Conservation (phyloP, 345 rosid genomes). For the Citrus trifoliata region DNA sequence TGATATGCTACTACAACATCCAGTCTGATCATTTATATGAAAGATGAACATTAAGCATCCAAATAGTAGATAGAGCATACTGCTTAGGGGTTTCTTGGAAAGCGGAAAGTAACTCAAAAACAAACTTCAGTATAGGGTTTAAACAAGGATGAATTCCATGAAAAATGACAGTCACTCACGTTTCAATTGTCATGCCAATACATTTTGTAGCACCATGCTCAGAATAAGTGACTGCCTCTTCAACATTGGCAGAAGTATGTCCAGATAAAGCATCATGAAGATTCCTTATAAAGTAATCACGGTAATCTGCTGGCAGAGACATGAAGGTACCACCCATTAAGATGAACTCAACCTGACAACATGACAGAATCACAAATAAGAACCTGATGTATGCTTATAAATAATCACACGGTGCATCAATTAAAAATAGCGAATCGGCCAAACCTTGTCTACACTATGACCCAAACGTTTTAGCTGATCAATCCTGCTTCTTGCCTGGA, state of each 20-base stretch:
- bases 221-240: conserved; percentile 94
- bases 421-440: not conserved
- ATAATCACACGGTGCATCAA: not conserved
- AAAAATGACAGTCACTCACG: conserved; percentile 52
- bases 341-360: conserved; percentile 89
- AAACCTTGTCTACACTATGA: conserved; percentile 96
- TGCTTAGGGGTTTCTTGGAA: not conserved
- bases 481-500: conserved; percentile 96
- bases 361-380: conserved; percentile 2
- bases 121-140: not conserved
- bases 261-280: conserved; percentile 99
- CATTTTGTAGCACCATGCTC: conserved; percentile 94
- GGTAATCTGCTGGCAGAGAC: conserved; percentile 93
- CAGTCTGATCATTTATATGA: not conserved
- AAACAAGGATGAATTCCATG: not conserved
- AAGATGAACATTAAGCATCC: not conserved
- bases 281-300: conserved; percentile 88
- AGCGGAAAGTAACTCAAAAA: not conserved
- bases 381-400: not conserved
- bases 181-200: conserved; percentile 99
- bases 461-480: conserved; percentile 99
- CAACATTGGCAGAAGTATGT: conserved; percentile 89
- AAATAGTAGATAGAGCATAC: not conserved
- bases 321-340: conserved; percentile 99
- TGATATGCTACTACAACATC: not conserved